These are phyloP conservation scores for Alternaria atra DNA, from an alignment of 2,329 filamentous ascomycete species.

Conservation along the genomic window DNA sequence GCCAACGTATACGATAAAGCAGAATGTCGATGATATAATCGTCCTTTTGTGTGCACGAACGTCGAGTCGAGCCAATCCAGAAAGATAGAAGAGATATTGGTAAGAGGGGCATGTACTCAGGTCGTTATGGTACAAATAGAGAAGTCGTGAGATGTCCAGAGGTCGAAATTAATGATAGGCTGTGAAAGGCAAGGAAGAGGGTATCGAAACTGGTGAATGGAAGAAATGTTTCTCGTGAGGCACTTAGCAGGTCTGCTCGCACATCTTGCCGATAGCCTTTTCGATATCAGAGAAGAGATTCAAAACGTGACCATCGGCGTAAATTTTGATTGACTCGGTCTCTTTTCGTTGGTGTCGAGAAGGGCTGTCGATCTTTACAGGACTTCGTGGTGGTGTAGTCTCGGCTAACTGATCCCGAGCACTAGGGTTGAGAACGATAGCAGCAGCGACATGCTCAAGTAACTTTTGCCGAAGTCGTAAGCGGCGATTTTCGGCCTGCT, in stretches of 20 bases:
- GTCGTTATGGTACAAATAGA: constrained; percentile 41
- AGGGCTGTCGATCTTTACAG: constrained; percentile 49
- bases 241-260: constrained; percentile 50
- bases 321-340: constrained; percentile 55
- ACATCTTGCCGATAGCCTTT: constrained; percentile 54
- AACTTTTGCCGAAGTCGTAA: constrained; percentile 80
- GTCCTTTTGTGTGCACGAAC: constrained; percentile 16
- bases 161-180: constrained; percentile 33
- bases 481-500: constrained; percentile 79
- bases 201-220: constrained; percentile 17
- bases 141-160: constrained; percentile 22
- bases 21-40: constrained; percentile 10
- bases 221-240: constrained; percentile 16
- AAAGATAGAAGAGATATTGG: constrained; percentile 21
- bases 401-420: constrained; percentile 40
- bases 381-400: constrained; percentile 51
- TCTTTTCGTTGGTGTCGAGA: constrained; percentile 46
- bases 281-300: constrained; percentile 55
- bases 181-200: constrained; percentile 22
- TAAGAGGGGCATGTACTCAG: constrained; percentile 28
- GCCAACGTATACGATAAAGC: constrained; percentile 12
- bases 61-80: constrained; percentile 18
- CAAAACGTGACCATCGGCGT: constrained; percentile 54
- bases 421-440: constrained; percentile 53
- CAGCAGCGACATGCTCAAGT: constrained; percentile 81